Percentiles rank a stretch among this genome's conserved stretches.
phyloP scores from a whole-genome alignment of 805 yeast species.

The Starmera dryadoides region DNA sequence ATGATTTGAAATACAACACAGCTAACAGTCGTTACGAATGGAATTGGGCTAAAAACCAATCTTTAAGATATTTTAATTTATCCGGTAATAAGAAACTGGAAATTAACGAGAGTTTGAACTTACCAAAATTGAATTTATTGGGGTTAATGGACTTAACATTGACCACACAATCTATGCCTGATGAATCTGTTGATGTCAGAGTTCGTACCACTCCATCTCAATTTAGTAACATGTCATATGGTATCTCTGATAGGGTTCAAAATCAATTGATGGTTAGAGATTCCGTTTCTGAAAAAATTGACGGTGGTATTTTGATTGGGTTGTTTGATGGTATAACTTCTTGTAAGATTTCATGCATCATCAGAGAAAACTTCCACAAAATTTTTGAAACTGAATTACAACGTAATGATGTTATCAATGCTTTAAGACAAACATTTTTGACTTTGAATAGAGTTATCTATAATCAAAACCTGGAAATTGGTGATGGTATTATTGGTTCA shows the following conservation, averaged over 20 bases:
- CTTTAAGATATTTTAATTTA: constrained; percentile 73
- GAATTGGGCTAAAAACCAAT: constrained; percentile 89
- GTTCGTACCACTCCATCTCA: constrained; percentile 86
- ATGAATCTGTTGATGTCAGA: constrained; percentile 74
- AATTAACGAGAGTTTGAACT: constrained; percentile 73
- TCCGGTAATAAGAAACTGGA: constrained; percentile 92
- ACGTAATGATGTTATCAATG: constrained; percentile 50
- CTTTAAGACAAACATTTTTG: constrained; percentile 76
- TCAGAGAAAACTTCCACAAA: constrained; percentile 65
- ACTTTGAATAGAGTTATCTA: constrained; percentile 69
- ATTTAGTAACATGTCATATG: constrained; percentile 70
- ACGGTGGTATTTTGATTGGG: constrained; percentile 75
- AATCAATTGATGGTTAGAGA: constrained; percentile 69
- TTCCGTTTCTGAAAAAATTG: constrained; percentile 76
- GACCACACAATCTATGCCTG: constrained; percentile 84
- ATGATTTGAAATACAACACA: constrained; percentile 83
- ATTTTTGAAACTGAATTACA: constrained; percentile 62
- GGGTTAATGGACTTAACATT: constrained; percentile 95
- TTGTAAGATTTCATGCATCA: constrained; percentile 60
- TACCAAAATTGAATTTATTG: constrained; percentile 62
- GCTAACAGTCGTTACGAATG: constrained; percentile 95
- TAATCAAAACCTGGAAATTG: constrained; percentile 41
- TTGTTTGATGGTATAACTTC: constrained; percentile 76
- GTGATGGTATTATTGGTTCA: constrained; percentile 76
- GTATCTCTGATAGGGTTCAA: constrained; percentile 87